phyloP scores from a whole-genome alignment of 1,139 yeast genomes.

The Saccharomyces uvarum region DNA sequence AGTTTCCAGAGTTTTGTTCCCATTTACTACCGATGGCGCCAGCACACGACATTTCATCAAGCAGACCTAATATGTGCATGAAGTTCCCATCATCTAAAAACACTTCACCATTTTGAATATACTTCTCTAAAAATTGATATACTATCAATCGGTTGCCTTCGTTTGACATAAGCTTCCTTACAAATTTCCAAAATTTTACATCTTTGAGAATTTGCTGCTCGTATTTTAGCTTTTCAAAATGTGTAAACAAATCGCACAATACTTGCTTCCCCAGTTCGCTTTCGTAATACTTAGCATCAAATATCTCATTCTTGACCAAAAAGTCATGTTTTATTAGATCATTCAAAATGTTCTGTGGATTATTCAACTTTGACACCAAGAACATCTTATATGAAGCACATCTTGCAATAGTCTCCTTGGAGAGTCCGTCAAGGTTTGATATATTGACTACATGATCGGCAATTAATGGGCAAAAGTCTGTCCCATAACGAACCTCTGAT shows the following conservation, averaged over 20 bases:
- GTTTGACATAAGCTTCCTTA: slow-evolving; percentile 51
- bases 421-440: slow-evolving; percentile 14
- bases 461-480: background rate
- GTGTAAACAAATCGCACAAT: slow-evolving; percentile 46
- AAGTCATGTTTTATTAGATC: slow-evolving; percentile 22
- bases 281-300: slow-evolving; percentile 24
- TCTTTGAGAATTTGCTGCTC: slow-evolving; percentile 36
- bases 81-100: slow-evolving; percentile 46
- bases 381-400: slow-evolving; percentile 26
- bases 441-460: slow-evolving; percentile 13
- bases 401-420: slow-evolving; percentile 24
- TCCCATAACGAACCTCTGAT: background rate
- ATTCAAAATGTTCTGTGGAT: slow-evolving; percentile 1
- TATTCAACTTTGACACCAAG: slow-evolving; percentile 26
- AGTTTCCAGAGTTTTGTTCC: slow-evolving; percentile 53
- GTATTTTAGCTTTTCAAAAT: slow-evolving; percentile 46
- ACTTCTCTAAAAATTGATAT: slow-evolving; percentile 42
- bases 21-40: slow-evolving; percentile 76
- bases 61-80: slow-evolving; percentile 56
- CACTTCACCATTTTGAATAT: slow-evolving; percentile 36
- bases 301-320: slow-evolving; percentile 20
- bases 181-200: slow-evolving; percentile 57
- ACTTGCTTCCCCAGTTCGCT: slow-evolving; percentile 43
- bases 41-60: slow-evolving; percentile 75
- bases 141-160: slow-evolving; percentile 45